A percentile compares a stretch with the other conserved stretches of the same genome.
Evolutionary conservation across 2,329 filamentous ascomycete species (phyloP).

Genomic region (Ophiostoma sp.): DNA sequence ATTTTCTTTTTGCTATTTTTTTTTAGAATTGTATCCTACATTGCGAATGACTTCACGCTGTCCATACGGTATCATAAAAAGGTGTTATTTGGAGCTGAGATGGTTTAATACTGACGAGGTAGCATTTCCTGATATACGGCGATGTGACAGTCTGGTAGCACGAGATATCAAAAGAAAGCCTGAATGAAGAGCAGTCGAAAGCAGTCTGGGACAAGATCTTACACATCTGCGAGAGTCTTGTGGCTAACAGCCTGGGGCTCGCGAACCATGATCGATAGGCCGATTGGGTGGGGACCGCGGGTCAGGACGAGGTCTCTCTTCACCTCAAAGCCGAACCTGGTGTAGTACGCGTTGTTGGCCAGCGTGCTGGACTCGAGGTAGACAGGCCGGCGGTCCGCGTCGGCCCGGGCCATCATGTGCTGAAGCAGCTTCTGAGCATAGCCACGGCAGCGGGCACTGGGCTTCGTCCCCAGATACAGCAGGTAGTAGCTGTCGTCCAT

Average conservation of each 20-base stretch:
- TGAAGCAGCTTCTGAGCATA: conserved; percentile 67
- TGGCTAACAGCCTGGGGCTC: conserved; percentile 49
- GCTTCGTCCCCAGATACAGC: conserved; percentile 74
- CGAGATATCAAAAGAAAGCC: background rate
- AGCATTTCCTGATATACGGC: background rate
- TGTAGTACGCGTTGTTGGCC: conserved; percentile 65
- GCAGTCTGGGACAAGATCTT: background rate
- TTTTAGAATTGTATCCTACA: too few relatives aligned
- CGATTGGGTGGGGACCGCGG: conserved; percentile 53
- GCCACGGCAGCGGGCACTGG: conserved; percentile 63
- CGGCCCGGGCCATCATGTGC: conserved; percentile 63
- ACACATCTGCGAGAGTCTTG: conserved; percentile 3
- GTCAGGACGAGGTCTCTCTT: conserved; percentile 58
- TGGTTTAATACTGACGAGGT: background rate
- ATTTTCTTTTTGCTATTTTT: too few relatives aligned
- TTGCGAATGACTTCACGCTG: too few relatives aligned
- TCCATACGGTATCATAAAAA: too few relatives aligned
- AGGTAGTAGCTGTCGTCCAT: conserved; percentile 61
- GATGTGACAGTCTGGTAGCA: background rate
- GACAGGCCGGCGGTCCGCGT: conserved; percentile 59
- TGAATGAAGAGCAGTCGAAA: too few relatives aligned
- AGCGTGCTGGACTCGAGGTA: conserved; percentile 74
- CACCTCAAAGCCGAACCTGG: conserved; percentile 66
- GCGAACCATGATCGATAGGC: conserved; percentile 75
- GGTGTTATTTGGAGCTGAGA: too few relatives aligned